Conservation (phyloP, 768 basidiomycete genomes). For the Mycena filopes region DNA sequence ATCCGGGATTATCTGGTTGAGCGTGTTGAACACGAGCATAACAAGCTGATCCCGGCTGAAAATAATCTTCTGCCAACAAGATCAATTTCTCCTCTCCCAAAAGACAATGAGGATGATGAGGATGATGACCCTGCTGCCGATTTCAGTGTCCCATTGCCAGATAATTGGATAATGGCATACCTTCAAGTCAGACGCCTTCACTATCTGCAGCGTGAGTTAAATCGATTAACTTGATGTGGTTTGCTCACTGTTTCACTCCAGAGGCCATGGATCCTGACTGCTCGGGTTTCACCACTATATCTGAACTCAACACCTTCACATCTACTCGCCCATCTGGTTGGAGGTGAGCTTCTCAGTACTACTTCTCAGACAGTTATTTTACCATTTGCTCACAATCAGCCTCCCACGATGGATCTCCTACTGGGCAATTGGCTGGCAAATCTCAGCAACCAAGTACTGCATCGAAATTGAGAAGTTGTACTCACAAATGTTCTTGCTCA, state of each 20-base stretch:
- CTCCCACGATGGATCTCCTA: slow-evolving; percentile 20
- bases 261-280: slow-evolving; percentile 16
- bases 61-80: slow-evolving; percentile 11
- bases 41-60: slow-evolving; percentile 6
- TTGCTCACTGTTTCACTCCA: neutral
- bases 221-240: neutral
- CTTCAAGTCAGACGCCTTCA: slow-evolving; percentile 21
- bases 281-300: slow-evolving; percentile 25
- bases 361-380: too few relatives aligned
- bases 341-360: slow-evolving; percentile 2
- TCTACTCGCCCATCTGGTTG: slow-evolving; percentile 15
- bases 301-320: slow-evolving; percentile 21
- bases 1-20: slow-evolving; percentile 24
- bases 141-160: neutral
- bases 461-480: slow-evolving; percentile 25
- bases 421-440: slow-evolving; percentile 30
- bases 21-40: slow-evolving; percentile 19
- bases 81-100: slow-evolving; percentile 10
- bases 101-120: slow-evolving; percentile 36
- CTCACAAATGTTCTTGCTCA: slow-evolving; percentile 16
- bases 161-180: slow-evolving; percentile 4
- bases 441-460: slow-evolving; percentile 25
- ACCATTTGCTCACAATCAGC: neutral
- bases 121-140: slow-evolving; percentile 17
- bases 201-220: slow-evolving; percentile 10